Evolutionary conservation across 2,329 filamentous ascomycete genomes (phyloP).

Genomic region (Rugonectria rugulosa): DNA sequence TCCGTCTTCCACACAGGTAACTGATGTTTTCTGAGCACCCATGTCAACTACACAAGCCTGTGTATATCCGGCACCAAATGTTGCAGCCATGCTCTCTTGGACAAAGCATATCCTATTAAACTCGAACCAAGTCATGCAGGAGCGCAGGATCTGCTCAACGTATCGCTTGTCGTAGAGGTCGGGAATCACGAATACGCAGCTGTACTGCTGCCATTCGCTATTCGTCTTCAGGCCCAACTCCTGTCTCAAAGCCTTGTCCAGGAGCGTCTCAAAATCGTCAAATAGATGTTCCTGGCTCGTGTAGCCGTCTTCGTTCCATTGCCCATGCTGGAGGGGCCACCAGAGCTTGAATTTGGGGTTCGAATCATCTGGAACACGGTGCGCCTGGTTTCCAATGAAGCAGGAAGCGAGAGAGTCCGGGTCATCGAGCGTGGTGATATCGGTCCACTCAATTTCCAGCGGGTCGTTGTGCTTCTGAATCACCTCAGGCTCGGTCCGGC

Average conservation of each 20-base stretch:
- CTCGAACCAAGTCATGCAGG: slow-evolving; percentile 87
- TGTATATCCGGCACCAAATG: slow-evolving; percentile 93
- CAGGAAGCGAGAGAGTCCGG: slow-evolving; percentile 67
- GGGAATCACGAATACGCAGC: slow-evolving; percentile 95
- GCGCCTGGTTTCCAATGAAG: slow-evolving; percentile 82
- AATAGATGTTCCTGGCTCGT: slow-evolving; percentile 78
- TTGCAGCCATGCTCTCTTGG: slow-evolving; percentile 93
- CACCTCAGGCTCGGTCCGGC: slow-evolving; percentile 80
- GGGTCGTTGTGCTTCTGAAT: slow-evolving; percentile 97
- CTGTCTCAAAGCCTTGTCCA: slow-evolving; percentile 86
- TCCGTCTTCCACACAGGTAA: slow-evolving; percentile 96
- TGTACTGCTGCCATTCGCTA: slow-evolving; percentile 88
- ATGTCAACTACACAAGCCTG: slow-evolving; percentile 95
- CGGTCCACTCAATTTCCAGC: slow-evolving; percentile 94
- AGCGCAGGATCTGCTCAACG: slow-evolving; percentile 83
- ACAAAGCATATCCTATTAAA: slow-evolving; percentile 92
- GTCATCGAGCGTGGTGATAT: slow-evolving; percentile 72
- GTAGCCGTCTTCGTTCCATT: slow-evolving; percentile 92
- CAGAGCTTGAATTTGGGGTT: slow-evolving; percentile 88
- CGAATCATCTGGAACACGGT: slow-evolving; percentile 89
- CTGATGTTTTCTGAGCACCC: slow-evolving; percentile 95
- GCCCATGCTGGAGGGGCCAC: slow-evolving; percentile 89
- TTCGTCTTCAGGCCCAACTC: slow-evolving; percentile 81
- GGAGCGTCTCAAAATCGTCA: slow-evolving; percentile 84
- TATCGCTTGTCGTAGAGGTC: slow-evolving; percentile 96